A percentile compares a stretch with the other conserved stretches of the same genome.
Conservation (phyloP, 148 eudicot species). For the Salicornia ramosissima region DNA sequence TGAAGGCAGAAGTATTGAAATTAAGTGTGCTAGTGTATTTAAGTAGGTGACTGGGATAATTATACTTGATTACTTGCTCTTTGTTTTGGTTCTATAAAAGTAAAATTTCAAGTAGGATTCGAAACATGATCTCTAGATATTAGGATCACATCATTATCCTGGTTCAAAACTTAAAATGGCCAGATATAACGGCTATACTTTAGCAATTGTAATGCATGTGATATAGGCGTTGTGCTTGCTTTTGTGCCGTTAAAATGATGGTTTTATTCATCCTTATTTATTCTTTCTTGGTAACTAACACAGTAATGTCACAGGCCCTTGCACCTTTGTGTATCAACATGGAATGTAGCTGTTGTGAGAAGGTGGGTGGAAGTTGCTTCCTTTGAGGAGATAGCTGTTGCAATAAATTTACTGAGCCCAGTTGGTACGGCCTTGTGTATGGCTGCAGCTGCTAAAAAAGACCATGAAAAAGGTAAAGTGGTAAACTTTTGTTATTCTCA, state of each 20-base stretch:
- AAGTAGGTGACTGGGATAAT: neutral
- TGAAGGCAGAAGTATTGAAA: neutral
- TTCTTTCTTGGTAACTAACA: constrained; percentile 7
- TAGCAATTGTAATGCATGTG: constrained; percentile 1
- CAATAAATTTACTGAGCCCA: constrained; percentile 75
- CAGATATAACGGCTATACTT: neutral
- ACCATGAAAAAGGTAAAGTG: constrained; percentile 75
- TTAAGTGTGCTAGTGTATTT: neutral
- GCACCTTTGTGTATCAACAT: constrained; percentile 78
- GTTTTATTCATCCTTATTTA: neutral
- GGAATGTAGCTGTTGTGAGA: constrained; percentile 85
- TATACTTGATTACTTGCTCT: neutral
- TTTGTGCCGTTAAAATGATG: constrained; percentile 1
- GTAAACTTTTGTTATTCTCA: constrained; percentile 13
- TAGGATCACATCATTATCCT: neutral
- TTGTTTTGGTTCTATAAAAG: neutral
- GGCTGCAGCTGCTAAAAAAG: constrained; percentile 93
- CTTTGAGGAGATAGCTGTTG: constrained; percentile 62
- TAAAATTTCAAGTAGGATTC: constrained; percentile 2
- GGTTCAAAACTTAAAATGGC: neutral
- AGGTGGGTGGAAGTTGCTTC: constrained; percentile 92
- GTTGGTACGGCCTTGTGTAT: constrained; percentile 89
- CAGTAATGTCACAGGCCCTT: constrained; percentile 62
- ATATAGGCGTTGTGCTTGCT: neutral
- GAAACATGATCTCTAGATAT: neutral